A percentile compares a stretch with the other conserved stretches of the same genome.
phyloP scores from a whole-genome alignment of 1,139 yeast species.

The Yamadazyma diospyri region DNA sequence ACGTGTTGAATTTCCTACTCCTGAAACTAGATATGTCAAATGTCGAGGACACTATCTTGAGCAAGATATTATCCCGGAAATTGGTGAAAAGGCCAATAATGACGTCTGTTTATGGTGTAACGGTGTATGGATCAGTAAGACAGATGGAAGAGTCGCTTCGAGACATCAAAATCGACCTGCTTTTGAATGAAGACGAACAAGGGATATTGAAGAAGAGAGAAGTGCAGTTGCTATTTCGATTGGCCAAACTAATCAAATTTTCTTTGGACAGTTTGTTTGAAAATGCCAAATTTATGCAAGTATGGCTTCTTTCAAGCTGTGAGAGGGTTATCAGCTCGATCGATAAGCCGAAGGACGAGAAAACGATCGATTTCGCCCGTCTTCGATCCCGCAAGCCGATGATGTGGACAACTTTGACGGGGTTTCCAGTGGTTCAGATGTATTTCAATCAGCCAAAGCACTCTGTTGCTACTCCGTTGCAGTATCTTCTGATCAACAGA shows the following conservation, averaged over 20 bases:
- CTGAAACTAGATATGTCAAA: conserved; percentile 14
- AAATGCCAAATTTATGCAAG: conserved; percentile 33
- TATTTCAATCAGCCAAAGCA: conserved; percentile 21
- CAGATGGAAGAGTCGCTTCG: conserved; percentile 26
- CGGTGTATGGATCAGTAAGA: conserved; percentile 31
- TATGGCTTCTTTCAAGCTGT: conserved; percentile 35
- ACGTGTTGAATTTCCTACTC: conserved; percentile 28
- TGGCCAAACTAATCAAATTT: conserved; percentile 26
- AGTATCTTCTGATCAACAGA: conserved; percentile 19
- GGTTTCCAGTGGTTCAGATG: conserved; percentile 42
- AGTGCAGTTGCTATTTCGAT: conserved; percentile 16
- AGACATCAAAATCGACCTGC: conserved; percentile 10
- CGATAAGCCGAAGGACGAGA: conserved; percentile 12
- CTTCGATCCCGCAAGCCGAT: conserved; percentile 26
- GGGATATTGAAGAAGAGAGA: conserved; percentile 4
- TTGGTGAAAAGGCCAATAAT: conserved; percentile 43
- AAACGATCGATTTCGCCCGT: conserved; percentile 17
- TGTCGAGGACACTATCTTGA: conserved; percentile 16
- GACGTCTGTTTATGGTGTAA: conserved; percentile 50
- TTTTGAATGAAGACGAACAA: conserved; percentile 6
- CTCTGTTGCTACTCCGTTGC: conserved; percentile 22
- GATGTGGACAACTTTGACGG: conserved; percentile 43
- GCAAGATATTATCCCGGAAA: conserved; percentile 26
- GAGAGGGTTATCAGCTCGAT: conserved; percentile 27
- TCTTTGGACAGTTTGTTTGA: conserved; percentile 34